phyloP scores from a whole-genome alignment of 805 yeast genomes.

The Saccharomycopsis vini region DNA sequence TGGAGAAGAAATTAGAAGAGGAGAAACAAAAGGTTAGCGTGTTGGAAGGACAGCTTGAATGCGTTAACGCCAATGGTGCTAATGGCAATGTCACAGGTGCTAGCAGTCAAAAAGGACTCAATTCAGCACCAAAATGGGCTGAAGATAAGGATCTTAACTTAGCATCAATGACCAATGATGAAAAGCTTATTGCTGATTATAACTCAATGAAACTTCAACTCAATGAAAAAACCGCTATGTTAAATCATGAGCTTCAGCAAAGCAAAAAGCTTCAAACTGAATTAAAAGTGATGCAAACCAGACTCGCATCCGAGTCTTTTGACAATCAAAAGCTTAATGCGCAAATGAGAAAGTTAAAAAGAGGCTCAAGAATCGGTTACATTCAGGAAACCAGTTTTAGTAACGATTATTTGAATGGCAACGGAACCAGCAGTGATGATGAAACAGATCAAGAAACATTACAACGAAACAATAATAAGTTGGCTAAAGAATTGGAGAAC shows the following conservation, averaged over 20 bases:
- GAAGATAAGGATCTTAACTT: not conserved
- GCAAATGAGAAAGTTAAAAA: conserved; percentile 31
- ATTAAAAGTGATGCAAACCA: conserved; percentile 47
- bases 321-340: conserved; percentile 44
- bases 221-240: conserved; percentile 41
- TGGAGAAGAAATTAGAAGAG: conserved; percentile 21
- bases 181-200: conserved; percentile 30
- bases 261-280: conserved; percentile 45
- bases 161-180: not conserved
- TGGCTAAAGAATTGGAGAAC: conserved; percentile 37
- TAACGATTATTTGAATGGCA: conserved; percentile 17
- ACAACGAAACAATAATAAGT: conserved; percentile 20
- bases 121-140: not conserved
- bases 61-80: not conserved
- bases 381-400: conserved; percentile 20
- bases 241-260: conserved; percentile 37
- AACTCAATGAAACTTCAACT: conserved; percentile 41
- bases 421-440: not conserved
- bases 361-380: conserved; percentile 24
- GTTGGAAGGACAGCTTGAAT: conserved; percentile 20
- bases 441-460: not conserved
- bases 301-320: conserved; percentile 56
- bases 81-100: not conserved
- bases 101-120: too few relatives aligned
- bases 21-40: conserved; percentile 25